Base-by-base conservation (phyloP, 768 basidiomycete genomes). In the Gymnopilus dilepis region DNA sequence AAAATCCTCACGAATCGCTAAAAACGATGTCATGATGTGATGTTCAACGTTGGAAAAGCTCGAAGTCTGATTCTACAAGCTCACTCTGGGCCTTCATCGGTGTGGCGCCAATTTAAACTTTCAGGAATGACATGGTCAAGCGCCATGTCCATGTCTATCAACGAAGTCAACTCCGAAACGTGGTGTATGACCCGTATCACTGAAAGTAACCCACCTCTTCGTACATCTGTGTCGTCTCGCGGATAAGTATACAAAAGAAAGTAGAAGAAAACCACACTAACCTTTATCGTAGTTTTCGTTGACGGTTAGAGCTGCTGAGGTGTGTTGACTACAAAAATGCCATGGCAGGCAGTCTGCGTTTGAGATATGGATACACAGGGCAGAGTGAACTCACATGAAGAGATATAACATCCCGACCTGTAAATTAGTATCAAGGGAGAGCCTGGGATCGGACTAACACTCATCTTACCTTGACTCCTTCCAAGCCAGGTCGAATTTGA, bases 261-360 rank as follows among this genome's bases (percentile, higher is more conserved):
- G 22, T 33, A 54, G 50, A 38, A 24, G 22, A 9, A 7, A 43
- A n/a, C 19, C 26, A 26, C 1, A 47, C 24, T 21, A 21, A 89
- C 94, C 91, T 74, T 80, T 76, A 73, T 97, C 95, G 68, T 74
- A 94, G 72, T 97, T 97, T 76, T 97, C 95, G 72, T 97, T 97
- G 58, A 97, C 77, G 1, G 90, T 91, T 67, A 93, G 73, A 3
- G 87, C 91, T 40, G 90, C 89, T 38, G 88, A 90, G 4, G 91
- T 91, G 75, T 95, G 92, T 72, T 82, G 76, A 50, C 75, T 75
- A 58, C 56, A 38, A 22, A 41, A 13, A 30, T 52, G 4, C 2
- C 30, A 61, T 31, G 5, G 12, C 52, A 34, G 19, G n/a, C n/a
- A n/a, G n/a, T n/a, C 28, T 19, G 21, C 26, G 43, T 22, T 31